Evolutionary conservation across 2,329 filamentous ascomycete species (phyloP).

Genomic region (Escovopsis sp.): DNA sequence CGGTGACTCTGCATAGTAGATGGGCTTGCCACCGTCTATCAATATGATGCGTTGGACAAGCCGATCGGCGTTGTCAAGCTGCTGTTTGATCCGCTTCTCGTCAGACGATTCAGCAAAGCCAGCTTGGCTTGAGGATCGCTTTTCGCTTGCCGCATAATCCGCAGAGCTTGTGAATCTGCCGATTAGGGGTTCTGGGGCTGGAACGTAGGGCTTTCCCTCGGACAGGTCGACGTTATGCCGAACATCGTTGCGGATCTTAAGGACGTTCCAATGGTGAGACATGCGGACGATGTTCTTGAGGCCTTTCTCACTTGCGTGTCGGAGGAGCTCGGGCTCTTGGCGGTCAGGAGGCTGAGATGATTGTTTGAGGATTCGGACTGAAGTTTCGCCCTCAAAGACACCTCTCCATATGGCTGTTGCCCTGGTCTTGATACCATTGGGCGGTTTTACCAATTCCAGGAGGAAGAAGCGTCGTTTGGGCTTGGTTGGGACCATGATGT

Average conservation of each 20-base stretch:
- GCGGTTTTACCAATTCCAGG: too few species aligned
- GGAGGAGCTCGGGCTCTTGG: conserved; percentile 23
- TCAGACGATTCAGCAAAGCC: conserved; percentile 10
- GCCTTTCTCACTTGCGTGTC: conserved; percentile 18
- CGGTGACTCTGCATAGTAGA: conserved; percentile 23
- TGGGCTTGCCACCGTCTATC: conserved; percentile 22
- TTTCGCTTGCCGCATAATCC: conserved; percentile 5
- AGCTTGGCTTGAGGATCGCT: conserved; percentile 15
- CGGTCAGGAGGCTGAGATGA: conserved; percentile 26
- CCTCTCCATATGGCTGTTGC: too few species aligned
- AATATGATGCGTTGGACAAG: conserved; percentile 25
- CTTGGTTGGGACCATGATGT: too few species aligned
- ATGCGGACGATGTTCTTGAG: conserved; percentile 25
- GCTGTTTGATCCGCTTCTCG: conserved; percentile 12
- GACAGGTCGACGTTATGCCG: conserved; percentile 14
- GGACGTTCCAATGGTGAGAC: conserved; percentile 26
- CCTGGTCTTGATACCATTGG: too few species aligned
- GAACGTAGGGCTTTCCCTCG: conserved; percentile 16
- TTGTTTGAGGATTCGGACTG: conserved; percentile 17
- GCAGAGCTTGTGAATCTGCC: conserved; percentile 13
- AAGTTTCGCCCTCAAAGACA: too few species aligned
- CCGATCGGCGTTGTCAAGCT: conserved; percentile 18
- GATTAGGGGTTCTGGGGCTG: conserved; percentile 6
- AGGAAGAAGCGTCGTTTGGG: too few species aligned
- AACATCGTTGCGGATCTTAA: conserved; percentile 18